A percentile compares a stretch with the other conserved stretches of the same genome.
Evolutionary conservation across 2,329 filamentous ascomycete genomes (phyloP).

Genomic region (Aspergillus glaucus): DNA sequence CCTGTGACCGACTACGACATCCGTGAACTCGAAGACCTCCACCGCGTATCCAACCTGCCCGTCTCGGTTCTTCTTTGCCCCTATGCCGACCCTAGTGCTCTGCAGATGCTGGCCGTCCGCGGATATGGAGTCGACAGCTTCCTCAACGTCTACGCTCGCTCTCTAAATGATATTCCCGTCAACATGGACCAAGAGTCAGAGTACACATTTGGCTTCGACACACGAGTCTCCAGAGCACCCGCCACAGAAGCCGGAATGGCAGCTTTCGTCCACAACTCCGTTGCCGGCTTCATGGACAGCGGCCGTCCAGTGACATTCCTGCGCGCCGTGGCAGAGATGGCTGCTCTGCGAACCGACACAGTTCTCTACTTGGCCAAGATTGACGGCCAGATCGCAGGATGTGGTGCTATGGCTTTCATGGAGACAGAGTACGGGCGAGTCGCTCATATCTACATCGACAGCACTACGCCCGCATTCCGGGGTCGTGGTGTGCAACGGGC

Average conservation of each 20-base stretch:
- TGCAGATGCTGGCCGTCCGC: slow-evolving; percentile 7
- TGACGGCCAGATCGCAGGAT: slow-evolving; percentile 7
- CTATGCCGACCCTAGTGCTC: slow-evolving; percentile 8
- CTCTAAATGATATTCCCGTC: slow-evolving; percentile 4
- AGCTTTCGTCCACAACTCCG: slow-evolving; percentile 11
- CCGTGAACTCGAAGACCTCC: slow-evolving; percentile 3
- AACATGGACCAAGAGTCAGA: slow-evolving; percentile 2
- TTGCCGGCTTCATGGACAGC: slow-evolving; percentile 10
- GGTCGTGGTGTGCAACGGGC: slow-evolving; percentile 12
- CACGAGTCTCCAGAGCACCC: slow-evolving; percentile 3
- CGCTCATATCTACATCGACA: slow-evolving; percentile 15
- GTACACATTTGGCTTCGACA: slow-evolving; percentile 4
- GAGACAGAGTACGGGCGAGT: slow-evolving; percentile 10
- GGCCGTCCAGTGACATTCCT: slow-evolving; percentile 9
- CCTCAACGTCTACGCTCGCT: slow-evolving; percentile 9
- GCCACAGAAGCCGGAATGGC: slow-evolving; percentile 4
- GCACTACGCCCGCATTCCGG: slow-evolving; percentile 9
- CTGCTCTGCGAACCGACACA: slow-evolving; percentile 10
- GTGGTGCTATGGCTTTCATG: slow-evolving; percentile 10
- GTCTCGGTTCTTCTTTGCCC: slow-evolving; percentile 8
- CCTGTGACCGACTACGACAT: slow-evolving; percentile 9
- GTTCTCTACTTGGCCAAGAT: slow-evolving; percentile 9
- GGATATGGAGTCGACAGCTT: slow-evolving; percentile 7
- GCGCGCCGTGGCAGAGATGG: slow-evolving; percentile 6
- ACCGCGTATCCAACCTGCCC: slow-evolving; percentile 1